Evolutionary conservation across 352 stramenopile species (phyloP), one percentile per base, ranked within the genome.

Genomic region (Globisporangium perplexum): DNA sequence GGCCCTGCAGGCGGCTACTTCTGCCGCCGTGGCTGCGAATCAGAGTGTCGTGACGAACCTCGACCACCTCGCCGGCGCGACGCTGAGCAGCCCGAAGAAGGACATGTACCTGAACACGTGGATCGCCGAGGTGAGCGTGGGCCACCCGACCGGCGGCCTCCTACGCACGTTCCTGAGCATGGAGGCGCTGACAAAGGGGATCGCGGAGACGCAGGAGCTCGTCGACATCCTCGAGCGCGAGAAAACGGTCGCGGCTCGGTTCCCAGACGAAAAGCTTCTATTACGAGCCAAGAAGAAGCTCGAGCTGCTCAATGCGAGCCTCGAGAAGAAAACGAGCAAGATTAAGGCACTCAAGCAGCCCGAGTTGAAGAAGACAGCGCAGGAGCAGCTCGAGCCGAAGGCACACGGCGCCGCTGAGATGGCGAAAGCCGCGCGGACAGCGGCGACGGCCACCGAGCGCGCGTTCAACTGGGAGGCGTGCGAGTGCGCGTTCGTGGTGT

Each of bases 101-200:
- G 61, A 66, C 3, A 60, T 91, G 50, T 96, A 96, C 45, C 14
- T 93, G 3, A 69, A 75, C 44, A 86, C 76, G n/a, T 96, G 85
- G 87, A 77, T 96, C 35, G 86, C 84, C 7, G 85, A 96, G 60
- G 82, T 96, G 22, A 90, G 77, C 41, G 71, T 96, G 8, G 78
- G 74, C 20, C 77, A 83, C 35, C 81, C 86, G 5, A 93, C 83
- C 0, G 82, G 83, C 5, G 83, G 77, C 0, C 48, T 96, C 10
- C 60, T 96, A 24, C 57, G 69, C 6, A 85, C 69, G 7, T 95
- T 93, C 51, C 46, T 94, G 8, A 71, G 66, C 6, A 84, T 93
- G 69, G 78, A 93, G 57, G 68, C 64, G 18, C 60, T 93, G 1
- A 90, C 73, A 0, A 65, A 63, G 1, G 72, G 65, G 30, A 88